Evolutionary conservation across 768 basidiomycete species (phyloP), one percentile per base, ranked within the genome.

Genomic region (Leucocoprinus leucothites): DNA sequence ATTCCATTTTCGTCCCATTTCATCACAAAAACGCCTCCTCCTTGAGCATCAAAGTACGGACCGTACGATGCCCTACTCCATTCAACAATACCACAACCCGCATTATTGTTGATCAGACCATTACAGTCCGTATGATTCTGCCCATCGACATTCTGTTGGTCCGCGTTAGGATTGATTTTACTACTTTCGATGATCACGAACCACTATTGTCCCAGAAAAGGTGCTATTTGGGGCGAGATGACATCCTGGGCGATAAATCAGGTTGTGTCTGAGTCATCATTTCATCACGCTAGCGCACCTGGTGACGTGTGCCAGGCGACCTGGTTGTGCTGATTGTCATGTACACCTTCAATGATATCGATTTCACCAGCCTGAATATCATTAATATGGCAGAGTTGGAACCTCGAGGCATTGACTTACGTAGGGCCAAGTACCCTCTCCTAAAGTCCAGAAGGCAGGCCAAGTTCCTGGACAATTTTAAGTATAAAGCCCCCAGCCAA

Each of bases 11-110:
- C 80, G 63, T 94, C 89, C 93, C 93, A 94, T 60, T 89, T 87
- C 89, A 92, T 91, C 1, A 85, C 91, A 62, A 91, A 88, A 2
- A 93, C 84, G 3, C 93, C 93, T 9, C 93, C 93, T 13, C 87
- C 83, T 64, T 82, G 83, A 1, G 78, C 76, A 59, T 94, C 91
- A 64, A 94, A 94, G 55, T 80, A 81, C 34, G 86, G 84, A 0
- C 92, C 93, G 67, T 91, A 95, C 0, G 93, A 94, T 2, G 87
- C 85, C 16, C 77, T 75, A 62, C 91, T 93, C 83, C 83, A 85
- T 64, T 94, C 91, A 0, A 77, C 80, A 58, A 93, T 74, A 34
- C 84, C 86, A 58, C 93, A 94, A 3, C 93, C 93, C 34, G 82
- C 75, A 62, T 89, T 89, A 21, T 69, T 65, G 57, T 81, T 74